Base-by-base conservation (phyloP, 768 basidiomycete genomes). In the Leccinum sublutescens region DNA sequence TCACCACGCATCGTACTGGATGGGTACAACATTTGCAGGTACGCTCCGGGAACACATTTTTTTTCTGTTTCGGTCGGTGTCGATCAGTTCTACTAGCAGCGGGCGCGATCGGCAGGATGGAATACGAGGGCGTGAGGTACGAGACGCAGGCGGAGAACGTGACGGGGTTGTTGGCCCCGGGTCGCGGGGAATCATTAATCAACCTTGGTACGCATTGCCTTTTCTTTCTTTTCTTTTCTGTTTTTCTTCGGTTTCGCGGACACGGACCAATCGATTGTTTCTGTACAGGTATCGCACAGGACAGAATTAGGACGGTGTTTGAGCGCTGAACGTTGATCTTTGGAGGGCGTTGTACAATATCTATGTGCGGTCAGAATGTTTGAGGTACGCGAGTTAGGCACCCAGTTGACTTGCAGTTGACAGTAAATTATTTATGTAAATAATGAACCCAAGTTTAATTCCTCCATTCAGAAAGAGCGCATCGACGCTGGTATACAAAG, bases 241-340 rank as follows among this genome's bases (percentile, higher is more conserved):
- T 48, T 12, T 23, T 23, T 7, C 38, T 38, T 38, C 7, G 9
- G 40, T 19, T 43, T 43, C n/a, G n/a, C 40, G 9, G 40, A 43
- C 40, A n/a, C n/a, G 8, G 48, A 17, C 7, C 2, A 5, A 8
- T 49, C 12, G 4, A 3, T 14, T 9, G 19, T 6, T 47, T 23
- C 43, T 21, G 11, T 47, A 7, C 9, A 85, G 85, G 76, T 29
- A 88, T 87, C 55, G 79, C 86, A 5, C 79, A 79, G 34, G 85
- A 87, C 65, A 85, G 86, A 48, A 75, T 80, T 7, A 27, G 6
- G 8, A 27, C 27, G 27, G 27, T 27, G 27, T 27, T 25, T 25
- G 25, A 25, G 25, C 25, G 25, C 25, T 31, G 31, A 31, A 3
- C 31, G 31, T 10, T 48, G 5, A 21, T 14, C 9, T 23, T 1